Conservation (phyloP, 306 rosid species). For the Styphnolobium japonicum region DNA sequence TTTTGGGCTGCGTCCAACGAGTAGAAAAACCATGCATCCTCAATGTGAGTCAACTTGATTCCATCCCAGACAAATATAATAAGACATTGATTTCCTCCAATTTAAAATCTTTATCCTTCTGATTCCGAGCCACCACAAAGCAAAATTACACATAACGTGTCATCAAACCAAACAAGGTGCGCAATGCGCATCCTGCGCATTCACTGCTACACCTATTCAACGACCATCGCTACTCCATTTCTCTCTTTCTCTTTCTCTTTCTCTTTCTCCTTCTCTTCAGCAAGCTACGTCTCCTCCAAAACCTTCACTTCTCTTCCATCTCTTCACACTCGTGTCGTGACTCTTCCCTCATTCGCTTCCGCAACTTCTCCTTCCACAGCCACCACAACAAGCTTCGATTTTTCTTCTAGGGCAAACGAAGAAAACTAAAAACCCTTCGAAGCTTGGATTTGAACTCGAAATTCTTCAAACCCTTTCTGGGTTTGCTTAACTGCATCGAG, state of each 20-base stretch:
- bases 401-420: no score
- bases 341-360: neutral
- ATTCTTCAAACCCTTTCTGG: neutral
- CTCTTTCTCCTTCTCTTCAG: neutral
- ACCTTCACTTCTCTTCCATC: neutral
- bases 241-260: neutral
- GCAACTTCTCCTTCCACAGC: neutral
- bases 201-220: neutral
- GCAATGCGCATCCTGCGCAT: neutral
- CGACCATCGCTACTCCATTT: neutral
- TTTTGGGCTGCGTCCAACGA: neutral
- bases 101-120: neutral
- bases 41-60: neutral
- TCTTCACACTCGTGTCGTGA: neutral
- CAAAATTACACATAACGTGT: neutral
- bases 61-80: conserved; percentile 1
- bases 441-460: no score
- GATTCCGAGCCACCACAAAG: conserved; percentile 25
- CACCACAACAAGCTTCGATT: neutral
- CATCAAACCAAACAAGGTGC: neutral
- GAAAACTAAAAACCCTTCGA: no score
- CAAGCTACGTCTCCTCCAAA: neutral
- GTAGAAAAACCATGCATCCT: neutral
- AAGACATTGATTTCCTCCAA: neutral
- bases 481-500: neutral